These are phyloP conservation scores for Friedmanniomyces simplex DNA, from an alignment of 495 filamentous ascomycete genomes.

Conservation along the genomic window DNA sequence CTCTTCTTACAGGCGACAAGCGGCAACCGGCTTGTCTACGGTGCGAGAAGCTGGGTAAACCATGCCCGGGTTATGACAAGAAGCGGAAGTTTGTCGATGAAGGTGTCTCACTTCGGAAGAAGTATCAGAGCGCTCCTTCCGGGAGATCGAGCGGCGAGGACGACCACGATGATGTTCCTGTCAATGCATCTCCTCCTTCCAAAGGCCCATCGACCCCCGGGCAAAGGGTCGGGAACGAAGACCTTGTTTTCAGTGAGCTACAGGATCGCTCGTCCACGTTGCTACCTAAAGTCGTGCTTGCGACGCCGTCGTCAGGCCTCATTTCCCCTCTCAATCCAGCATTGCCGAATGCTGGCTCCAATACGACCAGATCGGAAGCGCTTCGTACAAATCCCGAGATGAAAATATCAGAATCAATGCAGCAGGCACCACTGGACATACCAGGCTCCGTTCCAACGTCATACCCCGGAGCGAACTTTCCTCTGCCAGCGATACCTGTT, in stretches of 20 bases:
- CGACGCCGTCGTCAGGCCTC: no score
- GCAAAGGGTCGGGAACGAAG: no score
- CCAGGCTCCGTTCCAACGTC: background rate
- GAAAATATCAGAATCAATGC: background rate
- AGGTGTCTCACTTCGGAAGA: constrained; percentile 13
- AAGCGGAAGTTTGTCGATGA: constrained; percentile 22
- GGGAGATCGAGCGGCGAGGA: background rate
- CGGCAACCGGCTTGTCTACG: constrained; percentile 7
- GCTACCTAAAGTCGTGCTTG: no score
- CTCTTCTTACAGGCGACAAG: background rate
- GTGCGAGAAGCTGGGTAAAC: constrained; percentile 20
- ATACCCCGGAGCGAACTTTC: background rate
- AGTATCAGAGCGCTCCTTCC: constrained; percentile 5
- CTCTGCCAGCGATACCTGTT: background rate
- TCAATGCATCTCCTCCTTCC: background rate
- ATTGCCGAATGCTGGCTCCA: no score
- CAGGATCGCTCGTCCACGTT: no score
- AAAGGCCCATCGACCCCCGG: background rate
- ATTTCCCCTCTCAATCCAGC: no score
- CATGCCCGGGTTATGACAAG: constrained; percentile 22
- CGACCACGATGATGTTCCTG: background rate
- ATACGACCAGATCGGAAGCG: no score
- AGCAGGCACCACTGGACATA: background rate
- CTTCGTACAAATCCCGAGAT: background rate
- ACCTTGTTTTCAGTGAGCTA: no score